Evolutionary conservation across 2,329 filamentous ascomycete species (phyloP), one percentile per base, ranked within the genome.

Genomic region (Penicillium sp.): DNA sequence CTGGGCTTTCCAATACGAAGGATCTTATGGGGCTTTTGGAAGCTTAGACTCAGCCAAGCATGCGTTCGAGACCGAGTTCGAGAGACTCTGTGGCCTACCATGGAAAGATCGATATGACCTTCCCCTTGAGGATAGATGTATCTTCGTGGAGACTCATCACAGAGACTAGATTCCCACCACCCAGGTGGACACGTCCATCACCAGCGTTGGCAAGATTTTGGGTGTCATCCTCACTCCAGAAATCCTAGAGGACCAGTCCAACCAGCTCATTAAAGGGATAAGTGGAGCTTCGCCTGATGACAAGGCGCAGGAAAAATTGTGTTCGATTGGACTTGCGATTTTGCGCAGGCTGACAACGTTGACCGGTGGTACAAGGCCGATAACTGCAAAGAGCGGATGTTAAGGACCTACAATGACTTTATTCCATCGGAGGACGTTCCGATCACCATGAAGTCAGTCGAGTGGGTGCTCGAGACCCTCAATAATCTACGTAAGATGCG

Each of bases 41-140:
- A 14, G 4, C 18, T 13, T 55, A 2, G 9, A 33, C 11, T 14
- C 29, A 7, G 51, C 47, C 27, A 40, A 25, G 10, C 1, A 4
- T 6, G 16, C 22, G 2, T 57, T 57, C 18, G 10, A 16, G 19
- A 4, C 11, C 5, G 19, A 14, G 1, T 58, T 56, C 38, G 10
- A 36, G 19, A 10, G 4, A 0, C 11, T 10, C 3, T 46, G 41
- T 25, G 25, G 19, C 30, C 18, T 52, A 10, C 3, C 2, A 1
- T 56, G 55, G 55, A 7, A 40, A 13, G 6, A 49, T 16, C 41
- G 51, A 25, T 7, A 47, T 40, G 14, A 7, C 10, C 4, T 14
- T 3, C 30, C 52, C 2, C 9, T 6, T 9, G 3, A 33, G 3
- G 9, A 9, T 5, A 28, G 8, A 2, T 48, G 22, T 28, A 7